Percentiles rank a stretch among this genome's conserved stretches.
Conservation (phyloP, 345 rosid genomes). For the Cochlearia excelsa region DNA sequence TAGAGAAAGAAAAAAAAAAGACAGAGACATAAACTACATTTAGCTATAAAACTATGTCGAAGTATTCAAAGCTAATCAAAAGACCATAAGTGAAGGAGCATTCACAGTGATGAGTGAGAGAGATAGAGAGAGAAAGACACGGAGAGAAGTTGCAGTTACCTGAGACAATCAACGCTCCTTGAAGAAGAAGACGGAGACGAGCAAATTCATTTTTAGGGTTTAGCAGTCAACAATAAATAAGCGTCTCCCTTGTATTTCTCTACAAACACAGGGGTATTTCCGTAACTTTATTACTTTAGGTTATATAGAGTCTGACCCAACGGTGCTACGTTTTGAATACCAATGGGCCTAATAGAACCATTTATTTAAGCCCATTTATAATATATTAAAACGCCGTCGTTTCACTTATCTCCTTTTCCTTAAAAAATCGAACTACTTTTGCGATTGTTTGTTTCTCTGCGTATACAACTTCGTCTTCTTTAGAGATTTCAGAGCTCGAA, state of each 20-base stretch:
- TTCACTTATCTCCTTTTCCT: neutral
- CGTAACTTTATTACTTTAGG: neutral
- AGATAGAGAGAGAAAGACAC: neutral
- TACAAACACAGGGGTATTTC: slow-evolving; percentile 5
- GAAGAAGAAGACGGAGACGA: neutral
- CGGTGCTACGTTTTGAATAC: neutral
- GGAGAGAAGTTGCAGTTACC: slow-evolving; percentile 4
- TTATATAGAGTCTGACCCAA: neutral
- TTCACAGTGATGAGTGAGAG: neutral
- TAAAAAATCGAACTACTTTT: too few species aligned
- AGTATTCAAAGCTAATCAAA: neutral
- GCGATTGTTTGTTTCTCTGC: too few species aligned
- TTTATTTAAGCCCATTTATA: slow-evolving; percentile 4
- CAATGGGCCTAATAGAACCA: slow-evolving; percentile 5
- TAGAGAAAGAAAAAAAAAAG: neutral
- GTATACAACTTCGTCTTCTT: too few species aligned
- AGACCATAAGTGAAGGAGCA: neutral
- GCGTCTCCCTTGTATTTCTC: neutral
- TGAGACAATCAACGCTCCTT: neutral
- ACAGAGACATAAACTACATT: neutral
- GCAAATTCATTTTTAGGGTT: slow-evolving; percentile 21
- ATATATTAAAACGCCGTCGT: neutral
- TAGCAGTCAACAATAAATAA: neutral
- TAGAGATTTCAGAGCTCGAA: too few species aligned
- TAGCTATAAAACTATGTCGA: neutral